phyloP scores from a whole-genome alignment of 1,284 basidiomycete genomes.

The Tylopilus orsonianus region DNA sequence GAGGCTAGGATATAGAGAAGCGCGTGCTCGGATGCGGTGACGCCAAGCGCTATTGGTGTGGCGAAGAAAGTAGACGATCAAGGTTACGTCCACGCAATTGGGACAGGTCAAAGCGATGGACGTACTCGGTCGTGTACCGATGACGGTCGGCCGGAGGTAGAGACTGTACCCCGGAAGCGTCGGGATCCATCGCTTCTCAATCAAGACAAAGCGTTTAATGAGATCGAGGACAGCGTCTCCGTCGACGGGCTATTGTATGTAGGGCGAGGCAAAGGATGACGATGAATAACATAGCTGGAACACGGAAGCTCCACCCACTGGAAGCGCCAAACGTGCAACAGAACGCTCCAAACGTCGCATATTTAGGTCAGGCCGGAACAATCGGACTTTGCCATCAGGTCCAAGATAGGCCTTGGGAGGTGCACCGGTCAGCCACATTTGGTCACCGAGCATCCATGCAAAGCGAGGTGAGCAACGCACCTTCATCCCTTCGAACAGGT shows the following conservation, averaged over 20 bases:
- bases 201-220: slow-evolving; percentile 65
- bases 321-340: slow-evolving; percentile 64
- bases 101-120: no score
- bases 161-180: slow-evolving; percentile 65
- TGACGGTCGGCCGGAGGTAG: slow-evolving; percentile 81
- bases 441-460: neutral
- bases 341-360: slow-evolving; percentile 73
- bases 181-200: slow-evolving; percentile 81
- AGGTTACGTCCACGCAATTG: no score
- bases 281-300: neutral
- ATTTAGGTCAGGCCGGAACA: slow-evolving; percentile 82
- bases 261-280: neutral
- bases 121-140: slow-evolving; percentile 71
- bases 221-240: slow-evolving; percentile 60
- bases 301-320: slow-evolving; percentile 38
- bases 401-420: slow-evolving; percentile 68
- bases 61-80: neutral
- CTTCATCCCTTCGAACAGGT: slow-evolving; percentile 90
- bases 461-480: slow-evolving; percentile 28
- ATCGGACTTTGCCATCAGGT: slow-evolving; percentile 57
- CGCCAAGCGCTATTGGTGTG: slow-evolving; percentile 52
- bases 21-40: slow-evolving; percentile 67
- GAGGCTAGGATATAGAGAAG: slow-evolving; percentile 70
- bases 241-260: slow-evolving; percentile 56
- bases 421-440: neutral